These are phyloP conservation scores for Cucumis melo DNA, from an alignment of 306 rosid genomes.

Conservation along the genomic window DNA sequence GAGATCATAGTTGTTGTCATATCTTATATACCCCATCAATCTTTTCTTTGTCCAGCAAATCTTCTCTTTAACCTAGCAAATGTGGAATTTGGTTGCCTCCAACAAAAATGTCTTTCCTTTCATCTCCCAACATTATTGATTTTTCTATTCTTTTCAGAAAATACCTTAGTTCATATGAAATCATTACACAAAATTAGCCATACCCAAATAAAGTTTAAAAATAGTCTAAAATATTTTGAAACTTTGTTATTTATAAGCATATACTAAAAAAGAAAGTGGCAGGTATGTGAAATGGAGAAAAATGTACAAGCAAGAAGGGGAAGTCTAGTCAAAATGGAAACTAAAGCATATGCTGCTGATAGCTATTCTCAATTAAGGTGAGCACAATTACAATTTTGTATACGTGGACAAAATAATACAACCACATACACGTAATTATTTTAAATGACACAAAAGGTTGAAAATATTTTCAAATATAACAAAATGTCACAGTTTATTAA, in stretches of 20 bases:
- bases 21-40: no score
- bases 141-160: neutral
- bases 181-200: neutral
- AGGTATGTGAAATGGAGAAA: slow-evolving; percentile 49
- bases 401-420: no score
- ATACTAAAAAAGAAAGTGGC: slow-evolving; percentile 18
- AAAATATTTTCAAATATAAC: no score
- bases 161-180: neutral
- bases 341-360: slow-evolving; percentile 19
- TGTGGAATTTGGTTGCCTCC: no score
- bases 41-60: no score
- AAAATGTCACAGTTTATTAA: no score
- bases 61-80: no score
- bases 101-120: no score
- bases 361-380: slow-evolving; percentile 29
- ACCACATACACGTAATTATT: no score
- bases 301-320: slow-evolving; percentile 36
- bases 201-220: neutral
- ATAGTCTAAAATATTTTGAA: neutral
- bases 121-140: no score
- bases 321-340: slow-evolving; percentile 49
- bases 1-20: no score
- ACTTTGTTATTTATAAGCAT: neutral
- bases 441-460: no score
- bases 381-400: neutral